A percentile compares a stretch with the other conserved stretches of the same genome.
Evolutionary conservation across 2,329 filamentous ascomycete species (phyloP).

Genomic region (Microascus cirrosus): DNA sequence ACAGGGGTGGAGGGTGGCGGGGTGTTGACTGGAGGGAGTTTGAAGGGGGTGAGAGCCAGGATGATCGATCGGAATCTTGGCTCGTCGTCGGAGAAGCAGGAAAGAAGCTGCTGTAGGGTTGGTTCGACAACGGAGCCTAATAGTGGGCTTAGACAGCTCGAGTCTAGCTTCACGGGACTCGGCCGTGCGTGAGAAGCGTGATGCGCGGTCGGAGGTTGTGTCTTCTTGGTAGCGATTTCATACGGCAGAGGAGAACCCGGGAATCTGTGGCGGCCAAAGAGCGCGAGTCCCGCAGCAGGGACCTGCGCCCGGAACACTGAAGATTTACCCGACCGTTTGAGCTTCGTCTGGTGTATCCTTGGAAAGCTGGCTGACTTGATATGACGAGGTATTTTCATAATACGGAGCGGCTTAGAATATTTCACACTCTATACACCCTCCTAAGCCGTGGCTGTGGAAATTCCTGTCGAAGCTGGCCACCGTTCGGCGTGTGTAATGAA

Average conservation of each 20-base stretch:
- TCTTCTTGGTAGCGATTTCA: not conserved
- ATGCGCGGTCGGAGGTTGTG: not conserved
- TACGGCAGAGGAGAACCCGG: not conserved
- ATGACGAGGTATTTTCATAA: not conserved
- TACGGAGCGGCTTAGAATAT: too few species aligned
- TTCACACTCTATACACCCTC: too few species aligned
- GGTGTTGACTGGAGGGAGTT: not conserved
- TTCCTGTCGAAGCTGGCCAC: too few species aligned
- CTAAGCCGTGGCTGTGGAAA: too few species aligned
- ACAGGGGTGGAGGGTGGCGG: not conserved
- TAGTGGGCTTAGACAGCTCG: not conserved
- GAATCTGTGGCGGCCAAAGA: not conserved
- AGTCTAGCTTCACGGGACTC: not conserved
- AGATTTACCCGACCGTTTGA: conserved; percentile 4
- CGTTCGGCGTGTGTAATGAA: not conserved
- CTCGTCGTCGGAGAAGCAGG: conserved; percentile 3
- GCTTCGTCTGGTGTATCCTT: not conserved
- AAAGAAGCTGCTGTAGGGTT: not conserved
- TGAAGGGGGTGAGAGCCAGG: not conserved
- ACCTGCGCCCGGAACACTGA: not conserved
- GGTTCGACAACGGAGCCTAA: not conserved
- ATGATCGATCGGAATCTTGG: conserved; percentile 4
- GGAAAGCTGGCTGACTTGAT: not conserved
- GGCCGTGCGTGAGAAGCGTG: not conserved
- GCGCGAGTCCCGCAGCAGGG: not conserved